Evolutionary conservation across 1,284 basidiomycete genomes (phyloP).

Genomic region (Austroboletus niveus): DNA sequence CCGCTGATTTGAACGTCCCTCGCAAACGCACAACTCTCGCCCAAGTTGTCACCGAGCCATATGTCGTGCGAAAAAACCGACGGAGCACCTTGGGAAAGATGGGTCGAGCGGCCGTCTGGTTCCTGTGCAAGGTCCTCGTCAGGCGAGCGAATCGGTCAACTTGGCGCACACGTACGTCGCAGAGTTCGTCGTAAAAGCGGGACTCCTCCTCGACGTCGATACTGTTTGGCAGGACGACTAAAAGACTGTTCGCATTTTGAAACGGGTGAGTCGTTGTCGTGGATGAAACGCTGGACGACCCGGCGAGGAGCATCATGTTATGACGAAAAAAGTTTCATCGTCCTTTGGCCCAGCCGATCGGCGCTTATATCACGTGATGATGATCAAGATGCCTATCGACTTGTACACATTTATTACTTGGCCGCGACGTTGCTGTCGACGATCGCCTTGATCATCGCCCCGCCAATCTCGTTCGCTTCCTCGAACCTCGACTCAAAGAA

Average conservation of each 20-base stretch:
- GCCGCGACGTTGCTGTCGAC: constrained; percentile 46
- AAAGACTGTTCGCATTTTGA: constrained; percentile 19
- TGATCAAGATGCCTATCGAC: too few species aligned
- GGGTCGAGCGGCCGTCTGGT: constrained; percentile 18
- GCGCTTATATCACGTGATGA: constrained; percentile 5
- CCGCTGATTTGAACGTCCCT: constrained; percentile 61
- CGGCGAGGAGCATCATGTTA: not conserved
- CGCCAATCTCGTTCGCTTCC: constrained; percentile 80
- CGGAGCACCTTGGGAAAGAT: constrained; percentile 40
- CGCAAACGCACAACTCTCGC: constrained; percentile 53
- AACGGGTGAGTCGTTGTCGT: constrained; percentile 21
- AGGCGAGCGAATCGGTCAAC: not conserved
- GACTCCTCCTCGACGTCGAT: constrained; percentile 50
- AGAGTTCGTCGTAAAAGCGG: constrained; percentile 46
- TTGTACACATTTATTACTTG: not conserved
- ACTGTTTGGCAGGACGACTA: constrained; percentile 32
- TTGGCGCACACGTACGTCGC: constrained; percentile 33
- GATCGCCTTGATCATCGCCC: constrained; percentile 91
- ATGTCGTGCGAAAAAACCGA: constrained; percentile 63
- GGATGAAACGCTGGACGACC: not conserved
- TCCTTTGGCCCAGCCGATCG: not conserved
- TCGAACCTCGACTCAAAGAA: constrained; percentile 92
- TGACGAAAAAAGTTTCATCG: not conserved
- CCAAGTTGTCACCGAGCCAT: constrained; percentile 60
- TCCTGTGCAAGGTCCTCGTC: constrained; percentile 13